Evolutionary conservation across 2,329 filamentous ascomycete species (phyloP), one percentile per base, ranked within the genome.

Genomic region (Aspergillus sp.): DNA sequence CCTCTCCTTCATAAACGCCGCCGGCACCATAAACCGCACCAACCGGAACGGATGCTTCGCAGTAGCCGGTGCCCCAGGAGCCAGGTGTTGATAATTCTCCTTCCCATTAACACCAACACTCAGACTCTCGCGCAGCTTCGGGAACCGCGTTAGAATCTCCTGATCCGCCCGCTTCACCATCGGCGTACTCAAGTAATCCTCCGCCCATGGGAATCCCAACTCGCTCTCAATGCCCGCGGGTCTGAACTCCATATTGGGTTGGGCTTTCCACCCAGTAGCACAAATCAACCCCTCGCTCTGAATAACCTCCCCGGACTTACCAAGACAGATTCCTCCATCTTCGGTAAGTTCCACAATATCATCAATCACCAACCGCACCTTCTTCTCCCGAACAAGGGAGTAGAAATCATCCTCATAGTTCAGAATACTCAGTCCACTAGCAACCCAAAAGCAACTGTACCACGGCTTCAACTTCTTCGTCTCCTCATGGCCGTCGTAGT

Each of bases 291-390:
- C 82, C 55, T 87, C 81, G 0, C 80, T 63, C 9, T 59, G 52
- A 79, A 79, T 83, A 83, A 87, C 25, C n/a, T 79, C 85, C 85
- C 88, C 32, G 85, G 85, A 0, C 84, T 87, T n/a, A 80, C 79
- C 62, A 79, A 82, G 59, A 87, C 76, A 0, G 89, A 67, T 1
- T 78, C 82, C 56, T 86, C 81, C 0, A 80, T 63, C 17, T 55
- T 52, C 79, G 78, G 83, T 84, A 87, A 32, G 76, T 21, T 75
- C 74, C 2, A 75, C 72, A 5, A 90, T 78, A 50, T 88, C 84
- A 32, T 81, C 81, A 7, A 87, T 70, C 52, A 87, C 80, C 0
- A 89, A 75, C 17, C 78, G 77, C 36, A 89, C 82, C n/a, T 76
- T 79, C 3, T 84, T 83, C 5, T 78, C 70, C 48, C 77, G 78